Percentiles rank a stretch among this genome's conserved stretches.
phyloP scores from a whole-genome alignment of 176 grass and related monocot genomes.

The Guadua angustifolia region DNA sequence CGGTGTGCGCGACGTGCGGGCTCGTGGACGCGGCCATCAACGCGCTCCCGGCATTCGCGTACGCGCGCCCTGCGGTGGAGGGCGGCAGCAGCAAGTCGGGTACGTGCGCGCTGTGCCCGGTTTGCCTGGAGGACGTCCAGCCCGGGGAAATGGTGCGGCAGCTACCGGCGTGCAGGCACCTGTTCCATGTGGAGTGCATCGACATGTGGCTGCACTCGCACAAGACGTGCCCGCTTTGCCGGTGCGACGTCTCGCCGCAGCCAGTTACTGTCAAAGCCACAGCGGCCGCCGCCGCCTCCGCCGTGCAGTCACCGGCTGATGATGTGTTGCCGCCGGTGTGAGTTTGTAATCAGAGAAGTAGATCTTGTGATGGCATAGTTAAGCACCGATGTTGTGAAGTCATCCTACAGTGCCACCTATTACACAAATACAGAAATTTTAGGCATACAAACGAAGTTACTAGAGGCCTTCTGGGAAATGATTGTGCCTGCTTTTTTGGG shows the following conservation, averaged over 20 bases:
- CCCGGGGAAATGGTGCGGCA: conserved; percentile 25
- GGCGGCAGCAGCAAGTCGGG: background rate
- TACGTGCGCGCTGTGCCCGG: conserved; percentile 21
- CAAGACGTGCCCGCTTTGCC: conserved; percentile 38
- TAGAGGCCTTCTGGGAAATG: background rate
- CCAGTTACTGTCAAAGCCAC: background rate
- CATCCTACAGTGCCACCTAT: background rate
- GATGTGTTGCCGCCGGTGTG: conserved; percentile 13
- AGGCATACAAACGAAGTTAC: background rate
- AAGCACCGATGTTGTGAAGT: background rate
- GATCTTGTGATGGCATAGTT: background rate
- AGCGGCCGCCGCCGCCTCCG: too few species aligned
- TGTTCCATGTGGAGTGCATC: conserved; percentile 48
- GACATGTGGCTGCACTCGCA: conserved; percentile 51
- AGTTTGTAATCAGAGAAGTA: background rate
- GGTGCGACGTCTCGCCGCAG: conserved; percentile 29
- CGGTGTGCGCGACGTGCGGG: background rate
- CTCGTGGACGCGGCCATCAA: background rate
- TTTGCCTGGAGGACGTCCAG: conserved; percentile 45
- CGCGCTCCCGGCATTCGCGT: conserved; percentile 39
- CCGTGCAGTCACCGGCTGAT: background rate
- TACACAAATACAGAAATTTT: background rate
- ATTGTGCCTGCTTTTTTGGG: too few species aligned
- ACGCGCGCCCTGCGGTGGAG: background rate
- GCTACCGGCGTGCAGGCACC: conserved; percentile 38